phyloP scores from a whole-genome alignment of 768 basidiomycete genomes.

The Lactifluus volemus region DNA sequence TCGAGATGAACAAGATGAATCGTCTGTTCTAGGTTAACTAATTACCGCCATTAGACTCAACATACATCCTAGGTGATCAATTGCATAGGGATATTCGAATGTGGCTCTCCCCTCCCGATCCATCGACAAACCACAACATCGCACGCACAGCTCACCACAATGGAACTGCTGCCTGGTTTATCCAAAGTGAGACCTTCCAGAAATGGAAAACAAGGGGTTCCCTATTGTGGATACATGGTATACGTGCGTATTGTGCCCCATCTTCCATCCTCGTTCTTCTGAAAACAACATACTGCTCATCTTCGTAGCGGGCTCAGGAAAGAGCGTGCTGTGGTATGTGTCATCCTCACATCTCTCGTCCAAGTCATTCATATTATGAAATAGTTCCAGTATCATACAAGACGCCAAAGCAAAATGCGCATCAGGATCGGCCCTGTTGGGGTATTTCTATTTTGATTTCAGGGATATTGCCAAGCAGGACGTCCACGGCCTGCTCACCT shows the following conservation, averaged over 20 bases:
- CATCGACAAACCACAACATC: too few species aligned
- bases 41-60: neutral
- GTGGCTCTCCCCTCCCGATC: too few species aligned
- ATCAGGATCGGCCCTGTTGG: neutral
- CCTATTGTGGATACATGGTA: neutral
- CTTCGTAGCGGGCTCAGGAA: too few species aligned
- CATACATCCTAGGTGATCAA: neutral
- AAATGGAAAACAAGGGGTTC: neutral
- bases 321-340: neutral
- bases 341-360: too few species aligned
- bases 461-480: too few species aligned
- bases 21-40: neutral
- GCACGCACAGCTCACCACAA: neutral
- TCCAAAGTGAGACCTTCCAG: neutral
- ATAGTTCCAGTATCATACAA: neutral
- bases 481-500: too few species aligned
- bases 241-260: too few species aligned
- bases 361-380: too few species aligned
- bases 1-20: neutral
- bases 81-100: neutral
- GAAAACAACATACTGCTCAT: too few species aligned
- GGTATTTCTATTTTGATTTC: too few species aligned
- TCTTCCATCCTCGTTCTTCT: neutral
- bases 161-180: neutral
- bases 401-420: neutral